Percentiles rank a stretch among this genome's conserved stretches.
These are phyloP conservation scores for Rubroboletus pulcherrimus DNA, from an alignment of 768 basidiomycete genomes.

Conservation along the genomic window DNA sequence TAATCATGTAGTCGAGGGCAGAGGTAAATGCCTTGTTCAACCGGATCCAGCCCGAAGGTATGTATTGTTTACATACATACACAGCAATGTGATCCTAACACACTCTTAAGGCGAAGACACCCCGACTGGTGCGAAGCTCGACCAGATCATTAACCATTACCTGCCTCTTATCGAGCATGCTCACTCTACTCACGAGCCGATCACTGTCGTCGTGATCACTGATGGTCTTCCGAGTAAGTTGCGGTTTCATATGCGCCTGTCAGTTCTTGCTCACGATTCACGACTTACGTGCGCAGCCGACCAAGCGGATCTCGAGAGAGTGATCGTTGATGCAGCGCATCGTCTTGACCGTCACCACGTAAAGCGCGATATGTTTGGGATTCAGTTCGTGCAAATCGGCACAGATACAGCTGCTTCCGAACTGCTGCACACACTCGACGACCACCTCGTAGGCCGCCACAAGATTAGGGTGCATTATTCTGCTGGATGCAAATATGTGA, in stretches of 20 bases:
- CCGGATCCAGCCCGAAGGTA: slow-evolving; percentile 22
- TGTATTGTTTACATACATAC: background rate
- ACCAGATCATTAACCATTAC: slow-evolving; percentile 36
- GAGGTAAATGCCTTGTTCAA: slow-evolving; percentile 27
- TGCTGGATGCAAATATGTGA: background rate
- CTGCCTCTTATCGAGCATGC: slow-evolving; percentile 31
- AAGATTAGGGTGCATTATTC: slow-evolving; percentile 27
- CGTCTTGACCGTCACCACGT: slow-evolving; percentile 36
- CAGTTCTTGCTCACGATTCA: background rate
- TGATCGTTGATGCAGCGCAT: slow-evolving; percentile 36
- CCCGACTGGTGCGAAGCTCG: slow-evolving; percentile 37
- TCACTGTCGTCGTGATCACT: slow-evolving; percentile 37
- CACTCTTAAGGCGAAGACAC: slow-evolving; percentile 30
- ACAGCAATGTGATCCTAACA: background rate
- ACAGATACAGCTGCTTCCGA: slow-evolving; percentile 35
- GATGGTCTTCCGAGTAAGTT: slow-evolving; percentile 39
- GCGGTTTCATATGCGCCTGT: background rate
- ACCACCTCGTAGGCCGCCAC: slow-evolving; percentile 32
- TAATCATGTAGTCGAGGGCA: slow-evolving; percentile 14
- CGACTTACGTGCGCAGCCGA: slow-evolving; percentile 21
- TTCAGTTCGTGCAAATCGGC: slow-evolving; percentile 48
- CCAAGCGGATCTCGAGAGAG: slow-evolving; percentile 23
- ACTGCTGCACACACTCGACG: slow-evolving; percentile 38
- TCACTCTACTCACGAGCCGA: slow-evolving; percentile 32
- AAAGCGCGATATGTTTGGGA: slow-evolving; percentile 39